Percentiles rank a stretch among this genome's conserved stretches.
These are phyloP conservation scores for Collybiopsis confluens DNA, from an alignment of 768 basidiomycete species.

Conservation along the genomic window DNA sequence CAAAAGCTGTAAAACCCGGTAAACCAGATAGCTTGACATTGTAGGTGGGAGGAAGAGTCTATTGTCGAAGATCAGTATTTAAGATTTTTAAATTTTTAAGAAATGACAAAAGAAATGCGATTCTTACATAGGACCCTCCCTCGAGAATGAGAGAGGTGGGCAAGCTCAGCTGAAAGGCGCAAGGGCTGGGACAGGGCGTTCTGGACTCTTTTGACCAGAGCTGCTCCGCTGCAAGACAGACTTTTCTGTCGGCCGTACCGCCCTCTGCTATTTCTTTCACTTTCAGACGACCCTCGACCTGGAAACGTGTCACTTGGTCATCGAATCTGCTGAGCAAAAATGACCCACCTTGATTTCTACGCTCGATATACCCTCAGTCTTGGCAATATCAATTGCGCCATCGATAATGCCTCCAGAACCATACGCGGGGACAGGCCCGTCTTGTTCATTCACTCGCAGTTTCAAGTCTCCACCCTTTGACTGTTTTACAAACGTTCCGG, in stretches of 20 bases:
- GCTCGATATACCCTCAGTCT: constrained; percentile 49
- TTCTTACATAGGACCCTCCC: constrained; percentile 54
- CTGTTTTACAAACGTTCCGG: constrained; percentile 54
- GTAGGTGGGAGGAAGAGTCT: constrained; percentile 72
- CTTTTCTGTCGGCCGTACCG: constrained; percentile 47
- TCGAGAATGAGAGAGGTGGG: constrained; percentile 57
- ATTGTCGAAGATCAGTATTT: constrained; percentile 1
- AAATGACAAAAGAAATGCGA: no score
- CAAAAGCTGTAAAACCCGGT: constrained; percentile 66
- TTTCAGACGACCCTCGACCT: constrained; percentile 61
- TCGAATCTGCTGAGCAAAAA: no score
- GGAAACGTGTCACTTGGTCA: neutral
- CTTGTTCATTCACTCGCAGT: constrained; percentile 42
- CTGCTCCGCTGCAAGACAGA: constrained; percentile 47
- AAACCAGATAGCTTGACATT: constrained; percentile 64
- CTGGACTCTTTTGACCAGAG: constrained; percentile 56
- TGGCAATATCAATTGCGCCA: constrained; percentile 52
- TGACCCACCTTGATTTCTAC: constrained; percentile 62
- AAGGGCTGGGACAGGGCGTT: constrained; percentile 43
- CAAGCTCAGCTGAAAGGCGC: constrained; percentile 53
- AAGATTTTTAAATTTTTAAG: neutral
- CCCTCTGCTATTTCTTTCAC: constrained; percentile 65
- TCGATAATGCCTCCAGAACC: constrained; percentile 46
- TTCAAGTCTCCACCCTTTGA: constrained; percentile 49
- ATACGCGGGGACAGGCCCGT: constrained; percentile 58